Evolutionary conservation across 441 rosid genomes (phyloP), one percentile per base, ranked within the genome.

Genomic region (Populus hybrid): DNA sequence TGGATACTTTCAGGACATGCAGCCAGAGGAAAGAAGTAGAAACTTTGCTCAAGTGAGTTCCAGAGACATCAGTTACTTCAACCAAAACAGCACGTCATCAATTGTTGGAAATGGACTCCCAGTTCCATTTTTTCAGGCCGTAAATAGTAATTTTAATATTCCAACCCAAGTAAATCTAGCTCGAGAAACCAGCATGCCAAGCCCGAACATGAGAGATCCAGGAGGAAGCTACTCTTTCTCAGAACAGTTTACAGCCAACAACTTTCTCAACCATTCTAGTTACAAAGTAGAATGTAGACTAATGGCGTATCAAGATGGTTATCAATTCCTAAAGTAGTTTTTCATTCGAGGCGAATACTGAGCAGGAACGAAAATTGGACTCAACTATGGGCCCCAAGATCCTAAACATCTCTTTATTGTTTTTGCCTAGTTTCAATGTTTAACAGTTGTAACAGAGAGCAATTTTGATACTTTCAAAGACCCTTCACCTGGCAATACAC

Each of bases 1-100:
- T 10, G 86, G 86, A 70, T 88, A 84, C 78, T 83, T 84, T 63
- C 84, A 84, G 67, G 50, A 74, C 8, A 16, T 79, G 71, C 88
- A 79, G 65, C 78, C 82, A 70, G 88, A 82, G 46, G 90, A 83
- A 73, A 82, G 79, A 81, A 78, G 64, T 53, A 78, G 81, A 78
- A 80, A 70, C 65, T 85, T 82, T 64, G 10, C 74, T 74, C 78
- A 69, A 72, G 69, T 78, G 75, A 70, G 76, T 14, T 72, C 78
- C 59, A 77, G 82, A 76, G 79, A 72, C 64, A 67, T 23, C 68
- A 73, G 69, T 42, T 77, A 34, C 75, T 78, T 76, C 35, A 79
- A 81, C 68, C 84, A 79, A 3, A 82, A 70, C 30, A 79, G 50
- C 77, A 30, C 24, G 21, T 68, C 67, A 74, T 75, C 86, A 21